Evolutionary conservation across 73 alveolate species (phyloP).

Genomic region (Tetrahymena borealis): DNA sequence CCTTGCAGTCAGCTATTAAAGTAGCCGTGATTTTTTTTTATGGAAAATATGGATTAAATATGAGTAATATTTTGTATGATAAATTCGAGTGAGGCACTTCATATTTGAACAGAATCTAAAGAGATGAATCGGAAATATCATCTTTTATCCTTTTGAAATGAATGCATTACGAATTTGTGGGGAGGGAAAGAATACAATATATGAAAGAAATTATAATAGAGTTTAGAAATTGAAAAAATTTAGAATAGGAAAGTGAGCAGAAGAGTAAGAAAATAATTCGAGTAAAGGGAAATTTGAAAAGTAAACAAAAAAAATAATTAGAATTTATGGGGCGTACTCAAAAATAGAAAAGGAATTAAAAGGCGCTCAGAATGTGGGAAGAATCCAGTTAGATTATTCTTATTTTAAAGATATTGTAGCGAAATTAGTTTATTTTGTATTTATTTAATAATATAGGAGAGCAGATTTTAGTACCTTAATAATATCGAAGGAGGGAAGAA

Average conservation of each 20-base stretch:
- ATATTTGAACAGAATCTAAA: background rate
- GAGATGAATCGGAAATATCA: too few relatives aligned
- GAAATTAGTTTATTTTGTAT: background rate
- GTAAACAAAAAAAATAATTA: background rate
- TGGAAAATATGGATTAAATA: background rate
- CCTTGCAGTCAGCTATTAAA: too few relatives aligned
- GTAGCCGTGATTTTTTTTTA: too few relatives aligned
- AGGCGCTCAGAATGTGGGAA: constrained; percentile 1
- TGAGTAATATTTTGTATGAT: background rate
- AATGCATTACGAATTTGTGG: too few relatives aligned
- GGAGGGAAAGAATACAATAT: background rate
- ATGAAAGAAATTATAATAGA: background rate
- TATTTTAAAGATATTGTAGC: background rate
- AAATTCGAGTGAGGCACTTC: background rate
- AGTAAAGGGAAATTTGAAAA: background rate
- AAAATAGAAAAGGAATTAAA: background rate
- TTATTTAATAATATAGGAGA: background rate
- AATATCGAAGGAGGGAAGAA: background rate
- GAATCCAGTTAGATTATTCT: constrained; percentile 1
- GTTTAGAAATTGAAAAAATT: background rate
- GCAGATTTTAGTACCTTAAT: background rate
- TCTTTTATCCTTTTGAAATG: too few relatives aligned
- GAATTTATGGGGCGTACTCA: background rate
- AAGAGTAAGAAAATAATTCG: background rate
- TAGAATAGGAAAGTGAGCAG: background rate